These are phyloP conservation scores for Fraxinus excelsior DNA, from an alignment of 257 asterid genomes.

Conservation along the genomic window DNA sequence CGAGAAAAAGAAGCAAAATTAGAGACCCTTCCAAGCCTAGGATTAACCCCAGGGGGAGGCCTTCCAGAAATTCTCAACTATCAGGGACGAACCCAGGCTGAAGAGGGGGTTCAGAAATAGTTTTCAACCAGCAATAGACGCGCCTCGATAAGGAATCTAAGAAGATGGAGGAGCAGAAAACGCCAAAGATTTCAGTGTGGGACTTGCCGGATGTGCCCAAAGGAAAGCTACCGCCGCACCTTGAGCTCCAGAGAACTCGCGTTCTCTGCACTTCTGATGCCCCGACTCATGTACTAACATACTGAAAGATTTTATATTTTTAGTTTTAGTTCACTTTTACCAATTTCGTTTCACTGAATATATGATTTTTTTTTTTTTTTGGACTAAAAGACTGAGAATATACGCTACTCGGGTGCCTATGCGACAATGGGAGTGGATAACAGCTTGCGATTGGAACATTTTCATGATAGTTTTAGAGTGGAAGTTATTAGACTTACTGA, in stretches of 20 bases:
- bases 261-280: constrained; percentile 71
- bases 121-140: too few species aligned
- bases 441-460: constrained; percentile 63
- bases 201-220: constrained; percentile 83
- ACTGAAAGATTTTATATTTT: not conserved
- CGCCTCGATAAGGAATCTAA: not conserved
- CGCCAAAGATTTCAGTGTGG: constrained; percentile 65
- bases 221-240: constrained; percentile 69
- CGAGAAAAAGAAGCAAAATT: too few species aligned
- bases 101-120: too few species aligned
- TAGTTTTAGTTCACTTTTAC: not conserved
- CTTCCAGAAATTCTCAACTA: too few species aligned
- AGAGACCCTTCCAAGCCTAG: too few species aligned
- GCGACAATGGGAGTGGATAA: constrained; percentile 86
- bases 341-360: not conserved
- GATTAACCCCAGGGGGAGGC: too few species aligned
- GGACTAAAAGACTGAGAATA: constrained; percentile 57
- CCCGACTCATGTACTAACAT: constrained; percentile 64
- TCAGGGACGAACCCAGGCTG: too few species aligned
- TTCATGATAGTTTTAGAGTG: constrained; percentile 63
- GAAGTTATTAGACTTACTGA: constrained; percentile 57
- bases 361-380: not conserved
- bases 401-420: constrained; percentile 82
- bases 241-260: constrained; percentile 71
- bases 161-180: constrained; percentile 19